phyloP scores from a whole-genome alignment of 169 alveolate genomes.

The Plasmodium berghei region DNA sequence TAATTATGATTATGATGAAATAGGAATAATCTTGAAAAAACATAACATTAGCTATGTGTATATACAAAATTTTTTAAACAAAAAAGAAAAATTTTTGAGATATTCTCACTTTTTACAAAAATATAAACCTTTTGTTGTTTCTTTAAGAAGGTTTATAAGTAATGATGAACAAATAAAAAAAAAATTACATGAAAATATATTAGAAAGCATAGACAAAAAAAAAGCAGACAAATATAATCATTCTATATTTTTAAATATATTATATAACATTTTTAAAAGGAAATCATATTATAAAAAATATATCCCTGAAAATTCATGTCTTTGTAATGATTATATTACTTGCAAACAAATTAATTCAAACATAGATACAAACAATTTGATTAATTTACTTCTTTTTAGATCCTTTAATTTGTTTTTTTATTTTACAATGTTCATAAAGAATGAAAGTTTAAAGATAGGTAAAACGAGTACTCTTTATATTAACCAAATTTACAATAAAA shows the following conservation, averaged over 20 bases:
- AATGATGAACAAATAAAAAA: conserved; percentile 60
- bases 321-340: conserved; percentile 19
- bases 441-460: not conserved
- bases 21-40: conserved; percentile 64
- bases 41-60: conserved; percentile 69
- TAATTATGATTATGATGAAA: conserved; percentile 48
- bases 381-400: conserved; percentile 56
- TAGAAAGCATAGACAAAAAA: conserved; percentile 16
- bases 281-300: not conserved
- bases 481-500: no score
- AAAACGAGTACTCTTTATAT: not conserved
- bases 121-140: conserved; percentile 73
- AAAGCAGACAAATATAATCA: not conserved
- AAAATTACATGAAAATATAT: conserved; percentile 47
- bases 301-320: not conserved
- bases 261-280: conserved; percentile 30
- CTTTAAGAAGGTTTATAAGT: conserved; percentile 66
- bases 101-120: conserved; percentile 70
- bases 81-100: conserved; percentile 60
- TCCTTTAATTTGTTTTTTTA: conserved; percentile 75
- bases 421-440: conserved; percentile 28
- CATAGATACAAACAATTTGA: conserved; percentile 64
- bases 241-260: conserved; percentile 48
- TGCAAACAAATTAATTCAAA: conserved; percentile 57
- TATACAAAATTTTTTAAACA: conserved; percentile 45